Percentiles rank a stretch among this genome's conserved stretches.
phyloP scores from a whole-genome alignment of 225 moss, liverwort and hornwort species.

The Polytrichum formosum region DNA sequence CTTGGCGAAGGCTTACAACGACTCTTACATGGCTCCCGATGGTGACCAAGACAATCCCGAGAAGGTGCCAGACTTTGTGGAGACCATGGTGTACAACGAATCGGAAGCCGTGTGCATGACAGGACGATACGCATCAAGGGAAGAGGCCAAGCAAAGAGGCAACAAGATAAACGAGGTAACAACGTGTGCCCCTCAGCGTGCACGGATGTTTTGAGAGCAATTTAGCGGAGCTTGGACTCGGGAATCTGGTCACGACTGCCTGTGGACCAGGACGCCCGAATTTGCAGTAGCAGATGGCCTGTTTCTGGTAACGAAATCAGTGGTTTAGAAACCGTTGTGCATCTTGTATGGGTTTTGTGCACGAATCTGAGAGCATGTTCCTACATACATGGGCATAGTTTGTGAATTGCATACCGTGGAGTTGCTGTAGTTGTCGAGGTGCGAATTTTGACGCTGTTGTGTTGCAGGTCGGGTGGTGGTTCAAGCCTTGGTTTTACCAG shows the following conservation, averaged over 20 bases:
- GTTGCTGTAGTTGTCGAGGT: background rate
- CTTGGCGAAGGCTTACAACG: conserved; percentile 76
- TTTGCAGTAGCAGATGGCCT: too few species aligned
- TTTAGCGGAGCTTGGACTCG: too few species aligned
- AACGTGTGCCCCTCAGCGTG: background rate
- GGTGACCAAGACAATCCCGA: conserved; percentile 94
- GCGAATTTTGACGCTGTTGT: background rate
- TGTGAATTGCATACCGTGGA: background rate
- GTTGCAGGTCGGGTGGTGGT: conserved; percentile 60
- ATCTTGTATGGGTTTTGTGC: too few species aligned
- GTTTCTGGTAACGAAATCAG: too few species aligned
- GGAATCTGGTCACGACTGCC: too few species aligned
- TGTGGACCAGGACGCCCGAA: too few species aligned
- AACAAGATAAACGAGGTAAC: conserved; percentile 69
- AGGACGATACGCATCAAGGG: conserved; percentile 62
- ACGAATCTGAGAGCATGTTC: too few species aligned
- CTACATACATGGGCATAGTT: too few species aligned
- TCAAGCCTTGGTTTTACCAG: conserved; percentile 98
- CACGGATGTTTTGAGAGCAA: too few species aligned
- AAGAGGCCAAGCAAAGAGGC: conserved; percentile 69
- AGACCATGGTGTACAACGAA: conserved; percentile 79
- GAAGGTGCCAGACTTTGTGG: conserved; percentile 88
- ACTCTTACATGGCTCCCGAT: conserved; percentile 74
- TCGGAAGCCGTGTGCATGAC: conserved; percentile 74
- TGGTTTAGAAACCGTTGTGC: background rate